Evolutionary conservation across 106 monocot species (phyloP).

Genomic region (Apostasia shenzhenica): DNA sequence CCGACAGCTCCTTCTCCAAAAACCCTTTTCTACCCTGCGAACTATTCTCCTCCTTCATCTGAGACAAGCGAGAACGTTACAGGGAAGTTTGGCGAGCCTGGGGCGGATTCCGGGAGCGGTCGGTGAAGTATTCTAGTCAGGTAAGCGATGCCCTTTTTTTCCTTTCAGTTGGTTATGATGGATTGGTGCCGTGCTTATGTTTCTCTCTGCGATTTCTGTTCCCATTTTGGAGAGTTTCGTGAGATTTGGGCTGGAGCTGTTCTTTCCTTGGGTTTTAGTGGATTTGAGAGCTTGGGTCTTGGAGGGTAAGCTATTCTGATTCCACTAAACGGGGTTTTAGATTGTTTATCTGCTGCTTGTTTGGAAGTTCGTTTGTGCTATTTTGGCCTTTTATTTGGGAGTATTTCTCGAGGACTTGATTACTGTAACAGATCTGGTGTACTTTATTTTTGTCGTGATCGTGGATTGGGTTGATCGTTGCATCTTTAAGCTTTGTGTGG

Average conservation of each 20-base stretch:
- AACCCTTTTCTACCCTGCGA: too few relatives aligned
- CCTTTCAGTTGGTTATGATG: not conserved
- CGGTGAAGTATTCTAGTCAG: not conserved
- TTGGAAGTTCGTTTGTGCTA: not conserved
- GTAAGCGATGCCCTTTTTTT: not conserved
- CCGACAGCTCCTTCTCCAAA: too few relatives aligned
- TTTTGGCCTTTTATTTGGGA: not conserved
- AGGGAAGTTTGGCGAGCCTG: not conserved
- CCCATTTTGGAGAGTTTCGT: conserved; percentile 1
- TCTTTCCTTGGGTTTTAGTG: not conserved
- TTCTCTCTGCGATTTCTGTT: too few relatives aligned
- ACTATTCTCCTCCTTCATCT: too few relatives aligned
- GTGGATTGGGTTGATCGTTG: not conserved
- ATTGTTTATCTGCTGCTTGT: not conserved
- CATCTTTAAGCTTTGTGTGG: too few relatives aligned
- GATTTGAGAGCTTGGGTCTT: not conserved
- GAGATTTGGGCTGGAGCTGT: not conserved
- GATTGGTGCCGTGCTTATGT: not conserved
- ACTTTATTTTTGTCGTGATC: not conserved
- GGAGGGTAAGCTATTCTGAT: conserved; percentile 1
- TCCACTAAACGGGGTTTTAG: not conserved
- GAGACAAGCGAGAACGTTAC: not conserved
- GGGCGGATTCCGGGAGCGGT: not conserved
- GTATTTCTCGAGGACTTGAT: not conserved
- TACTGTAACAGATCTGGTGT: too few relatives aligned